Evolutionary conservation across 2,329 filamentous ascomycete genomes (phyloP).

Genomic region (Aspergillus sp.): DNA sequence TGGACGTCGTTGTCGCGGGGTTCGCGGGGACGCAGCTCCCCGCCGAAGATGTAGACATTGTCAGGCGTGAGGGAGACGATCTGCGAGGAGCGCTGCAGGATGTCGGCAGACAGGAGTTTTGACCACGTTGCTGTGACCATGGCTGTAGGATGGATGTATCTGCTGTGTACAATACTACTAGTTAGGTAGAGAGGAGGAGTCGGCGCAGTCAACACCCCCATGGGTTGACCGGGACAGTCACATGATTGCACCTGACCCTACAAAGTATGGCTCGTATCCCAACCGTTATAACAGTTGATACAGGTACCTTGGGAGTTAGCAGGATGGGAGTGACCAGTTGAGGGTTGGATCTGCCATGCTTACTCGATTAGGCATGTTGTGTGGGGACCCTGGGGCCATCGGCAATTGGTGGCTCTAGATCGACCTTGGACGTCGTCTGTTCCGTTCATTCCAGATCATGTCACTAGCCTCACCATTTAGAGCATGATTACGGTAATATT

Average conservation of each 20-base stretch:
- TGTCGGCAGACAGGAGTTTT: background rate
- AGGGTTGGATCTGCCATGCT: too few relatives aligned
- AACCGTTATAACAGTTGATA: too few relatives aligned
- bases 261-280: too few relatives aligned
- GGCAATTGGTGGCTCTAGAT: background rate
- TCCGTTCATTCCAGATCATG: too few relatives aligned
- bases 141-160: background rate
- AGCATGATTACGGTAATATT: too few relatives aligned
- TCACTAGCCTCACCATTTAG: too few relatives aligned
- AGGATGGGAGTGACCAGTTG: too few relatives aligned
- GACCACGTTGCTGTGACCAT: background rate
- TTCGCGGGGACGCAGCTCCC: conserved; percentile 64
- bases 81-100: background rate
- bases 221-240: too few relatives aligned
- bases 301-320: too few relatives aligned
- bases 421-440: background rate
- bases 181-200: background rate
- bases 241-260: too few relatives aligned
- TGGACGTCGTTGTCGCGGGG: conserved; percentile 61
- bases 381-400: background rate
- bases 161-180: background rate
- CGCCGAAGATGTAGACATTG: conserved; percentile 71
- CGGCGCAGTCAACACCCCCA: background rate
- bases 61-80: background rate
- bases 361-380: background rate